Conservation (phyloP, 768 basidiomycete genomes). For the Suillus fuscotomentosus region DNA sequence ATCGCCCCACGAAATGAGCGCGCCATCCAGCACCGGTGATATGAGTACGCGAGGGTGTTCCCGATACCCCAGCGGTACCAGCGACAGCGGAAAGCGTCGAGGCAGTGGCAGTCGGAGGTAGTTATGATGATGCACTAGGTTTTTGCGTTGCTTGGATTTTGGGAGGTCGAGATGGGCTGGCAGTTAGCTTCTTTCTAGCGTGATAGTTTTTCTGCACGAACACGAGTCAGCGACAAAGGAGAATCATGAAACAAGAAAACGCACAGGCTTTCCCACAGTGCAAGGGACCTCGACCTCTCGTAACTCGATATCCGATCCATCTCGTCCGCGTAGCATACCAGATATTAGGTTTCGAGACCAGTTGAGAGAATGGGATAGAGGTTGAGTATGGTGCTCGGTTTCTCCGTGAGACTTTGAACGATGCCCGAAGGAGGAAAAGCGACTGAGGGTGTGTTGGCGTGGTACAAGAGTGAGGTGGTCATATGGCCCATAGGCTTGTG, state of each 20-base stretch:
- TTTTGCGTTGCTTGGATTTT: too few relatives aligned
- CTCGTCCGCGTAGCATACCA: neutral
- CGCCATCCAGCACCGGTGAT: too few relatives aligned
- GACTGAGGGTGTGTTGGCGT: neutral
- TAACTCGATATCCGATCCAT: neutral
- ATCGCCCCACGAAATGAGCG: too few relatives aligned
- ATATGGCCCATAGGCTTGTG: neutral
- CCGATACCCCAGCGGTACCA: too few relatives aligned
- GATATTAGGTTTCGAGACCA: neutral
- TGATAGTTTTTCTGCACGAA: too few relatives aligned
- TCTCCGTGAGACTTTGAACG: neutral
- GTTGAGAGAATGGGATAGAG: neutral
- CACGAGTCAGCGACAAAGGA: neutral
- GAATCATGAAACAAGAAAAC: neutral
- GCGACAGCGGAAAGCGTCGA: too few relatives aligned
- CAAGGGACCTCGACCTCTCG: neutral
- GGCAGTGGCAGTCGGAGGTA: too few relatives aligned
- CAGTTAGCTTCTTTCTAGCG: too few relatives aligned
- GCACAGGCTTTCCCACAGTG: neutral
- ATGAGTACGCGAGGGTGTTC: too few relatives aligned
- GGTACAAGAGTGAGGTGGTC: neutral
- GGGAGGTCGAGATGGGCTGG: too few relatives aligned
- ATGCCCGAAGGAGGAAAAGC: neutral
- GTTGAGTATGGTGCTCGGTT: neutral
- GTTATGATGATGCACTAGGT: too few relatives aligned